A percentile compares a stretch with the other conserved stretches of the same genome.
These are phyloP conservation scores for Xylaria sp. DNA, from an alignment of 2,329 filamentous ascomycete genomes.

Conservation along the genomic window DNA sequence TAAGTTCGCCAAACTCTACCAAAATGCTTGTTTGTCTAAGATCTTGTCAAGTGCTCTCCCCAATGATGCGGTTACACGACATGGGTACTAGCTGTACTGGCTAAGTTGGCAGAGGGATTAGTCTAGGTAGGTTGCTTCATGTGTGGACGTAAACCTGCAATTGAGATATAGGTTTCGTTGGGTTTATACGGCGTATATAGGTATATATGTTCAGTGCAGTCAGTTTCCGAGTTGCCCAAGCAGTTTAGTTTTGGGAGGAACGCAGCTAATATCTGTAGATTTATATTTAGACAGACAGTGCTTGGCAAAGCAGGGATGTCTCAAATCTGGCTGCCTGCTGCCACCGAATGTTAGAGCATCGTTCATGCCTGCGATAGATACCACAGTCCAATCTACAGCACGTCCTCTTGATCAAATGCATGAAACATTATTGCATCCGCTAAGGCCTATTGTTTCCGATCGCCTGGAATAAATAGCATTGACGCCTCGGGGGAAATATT, in stretches of 20 bases:
- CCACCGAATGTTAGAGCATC: not conserved
- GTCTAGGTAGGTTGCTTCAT: too few species aligned
- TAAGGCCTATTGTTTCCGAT: not conserved
- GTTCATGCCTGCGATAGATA: not conserved
- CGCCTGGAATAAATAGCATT: not conserved
- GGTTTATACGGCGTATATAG: not conserved
- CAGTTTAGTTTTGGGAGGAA: too few species aligned
- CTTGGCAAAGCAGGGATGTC: constrained; percentile 3
- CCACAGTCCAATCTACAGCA: not conserved
- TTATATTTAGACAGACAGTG: constrained; percentile 15
- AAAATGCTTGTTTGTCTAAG: too few species aligned
- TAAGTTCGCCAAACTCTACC: too few species aligned
- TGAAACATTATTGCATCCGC: not conserved
- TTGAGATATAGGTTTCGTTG: too few species aligned
- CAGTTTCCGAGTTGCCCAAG: not conserved
- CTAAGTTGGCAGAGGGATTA: too few species aligned
- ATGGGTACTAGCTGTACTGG: too few species aligned
- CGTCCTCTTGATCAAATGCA: not conserved
- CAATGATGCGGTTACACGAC: too few species aligned
- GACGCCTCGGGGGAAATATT: not conserved
- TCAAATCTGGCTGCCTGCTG: constrained; percentile 2
- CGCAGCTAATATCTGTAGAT: too few species aligned
- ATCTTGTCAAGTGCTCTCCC: too few species aligned
- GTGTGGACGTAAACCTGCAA: too few species aligned
- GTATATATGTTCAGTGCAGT: not conserved